These are phyloP conservation scores for Graphilbum fragrans DNA, from an alignment of 2,329 filamentous ascomycete species.

Conservation along the genomic window DNA sequence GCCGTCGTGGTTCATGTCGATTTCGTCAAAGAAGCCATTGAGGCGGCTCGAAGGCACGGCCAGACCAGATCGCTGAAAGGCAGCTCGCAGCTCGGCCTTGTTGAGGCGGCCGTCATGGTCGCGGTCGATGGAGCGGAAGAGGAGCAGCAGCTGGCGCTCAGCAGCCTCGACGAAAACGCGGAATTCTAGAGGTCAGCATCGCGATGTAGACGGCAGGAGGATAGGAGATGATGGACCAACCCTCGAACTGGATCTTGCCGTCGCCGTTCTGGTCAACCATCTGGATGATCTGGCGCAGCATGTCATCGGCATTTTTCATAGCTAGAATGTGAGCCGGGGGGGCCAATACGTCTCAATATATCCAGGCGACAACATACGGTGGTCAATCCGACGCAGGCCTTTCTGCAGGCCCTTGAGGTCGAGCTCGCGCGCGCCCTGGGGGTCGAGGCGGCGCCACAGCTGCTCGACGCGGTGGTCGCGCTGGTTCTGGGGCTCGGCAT, in stretches of 20 bases:
- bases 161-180: constrained; percentile 76
- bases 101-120: constrained; percentile 80
- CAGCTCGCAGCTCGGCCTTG: constrained; percentile 67
- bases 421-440: constrained; percentile 62
- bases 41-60: constrained; percentile 66
- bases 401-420: constrained; percentile 76
- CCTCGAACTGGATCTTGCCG: constrained; percentile 82
- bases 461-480: constrained; percentile 71
- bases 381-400: constrained; percentile 79
- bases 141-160: constrained; percentile 66
- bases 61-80: constrained; percentile 69
- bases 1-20: constrained; percentile 83
- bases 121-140: constrained; percentile 80
- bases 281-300: constrained; percentile 69
- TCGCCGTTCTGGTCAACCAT: constrained; percentile 77
- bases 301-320: constrained; percentile 80
- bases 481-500: constrained; percentile 44
- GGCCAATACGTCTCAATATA: too few relatives aligned
- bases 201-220: background rate
- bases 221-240: too few relatives aligned
- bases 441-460: constrained; percentile 76
- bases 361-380: constrained; percentile 47
- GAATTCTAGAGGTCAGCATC: constrained; percentile 55
- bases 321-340: constrained; percentile 22
- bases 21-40: constrained; percentile 75